Evolutionary conservation across 2,329 filamentous ascomycete genomes (phyloP), one percentile per base, ranked within the genome.

Genomic region (Zymoseptoria pseudotritici): DNA sequence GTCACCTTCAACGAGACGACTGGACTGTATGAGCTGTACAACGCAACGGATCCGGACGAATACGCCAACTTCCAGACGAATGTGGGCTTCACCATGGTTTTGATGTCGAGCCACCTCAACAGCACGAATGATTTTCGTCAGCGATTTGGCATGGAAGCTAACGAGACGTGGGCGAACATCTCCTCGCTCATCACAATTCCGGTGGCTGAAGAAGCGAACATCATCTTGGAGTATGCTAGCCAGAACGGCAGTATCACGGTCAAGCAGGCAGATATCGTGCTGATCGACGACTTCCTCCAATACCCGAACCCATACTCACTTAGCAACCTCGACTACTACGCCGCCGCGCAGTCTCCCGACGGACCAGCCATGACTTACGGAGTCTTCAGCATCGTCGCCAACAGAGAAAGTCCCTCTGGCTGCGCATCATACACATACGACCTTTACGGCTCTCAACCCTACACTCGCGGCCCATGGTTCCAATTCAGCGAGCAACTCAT

Each of bases 311-410:
- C 83, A 51, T 78, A 82, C 65, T 80, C 79, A 13, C 71, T 83
- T 53, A 78, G 76, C 29, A 83, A 89, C 64, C 73, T 89, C 20
- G 84, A 88, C 65, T 89, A 88, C 67, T 89, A 89, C 67, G 86
- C 87, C 4, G 83, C 83, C 52, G 86, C 85, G 58, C 86, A 89
- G 72, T 87, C 85, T 1, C 75, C 81, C 1, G 80, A 88, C 64
- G 87, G 87, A 0, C 87, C 87, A 1, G 87, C 83, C 2, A 90
- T 90, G 87, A 89, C 87, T 1, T 90, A 87, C 71, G 84, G 84
- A 9, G 83, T 87, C 9, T 89, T 88, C 72, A 83, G 83, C 53
- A 82, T 89, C 54, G 83, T 85, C 29, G 86, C 86, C 13, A 87
- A 86, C 59, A 79, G 83, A 54, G 77, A 88, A 10, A 85, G 84